These are phyloP conservation scores for Waltergamsia citrina DNA, from an alignment of 2,329 filamentous ascomycete species.

Conservation along the genomic window DNA sequence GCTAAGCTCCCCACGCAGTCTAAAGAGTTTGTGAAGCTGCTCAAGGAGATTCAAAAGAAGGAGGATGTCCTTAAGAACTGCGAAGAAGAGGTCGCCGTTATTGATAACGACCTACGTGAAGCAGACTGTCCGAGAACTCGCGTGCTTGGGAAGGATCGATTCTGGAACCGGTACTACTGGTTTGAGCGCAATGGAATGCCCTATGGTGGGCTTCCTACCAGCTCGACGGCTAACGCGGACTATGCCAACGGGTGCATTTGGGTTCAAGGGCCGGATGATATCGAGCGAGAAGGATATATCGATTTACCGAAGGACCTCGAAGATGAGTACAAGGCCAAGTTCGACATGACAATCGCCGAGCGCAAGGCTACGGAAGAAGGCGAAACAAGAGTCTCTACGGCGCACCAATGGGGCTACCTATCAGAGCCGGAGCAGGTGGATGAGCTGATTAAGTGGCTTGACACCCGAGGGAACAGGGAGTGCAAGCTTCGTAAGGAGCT, in stretches of 20 bases:
- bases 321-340: conserved; percentile 65
- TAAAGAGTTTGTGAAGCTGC: conserved; percentile 78
- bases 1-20: conserved; percentile 59
- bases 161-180: conserved; percentile 99
- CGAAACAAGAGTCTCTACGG: conserved; percentile 63
- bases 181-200: conserved; percentile 99
- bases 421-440: conserved; percentile 73
- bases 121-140: conserved; percentile 87
- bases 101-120: conserved; percentile 89
- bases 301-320: conserved; percentile 64
- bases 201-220: conserved; percentile 76
- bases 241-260: conserved; percentile 95
- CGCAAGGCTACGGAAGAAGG: conserved; percentile 84
- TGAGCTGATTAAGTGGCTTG: conserved; percentile 76
- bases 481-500: conserved; percentile 83
- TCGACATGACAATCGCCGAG: conserved; percentile 75
- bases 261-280: conserved; percentile 89
- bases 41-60: conserved; percentile 84
- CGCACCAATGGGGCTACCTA: conserved; percentile 85
- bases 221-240: conserved; percentile 75
- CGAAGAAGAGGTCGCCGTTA: conserved; percentile 74
- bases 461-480: conserved; percentile 79
- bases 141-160: conserved; percentile 85
- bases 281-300: conserved; percentile 80
- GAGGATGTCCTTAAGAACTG: conserved; percentile 70